These are phyloP conservation scores for Exophiala lecanii-corni DNA, from an alignment of 2,329 filamentous ascomycete genomes.

Conservation along the genomic window DNA sequence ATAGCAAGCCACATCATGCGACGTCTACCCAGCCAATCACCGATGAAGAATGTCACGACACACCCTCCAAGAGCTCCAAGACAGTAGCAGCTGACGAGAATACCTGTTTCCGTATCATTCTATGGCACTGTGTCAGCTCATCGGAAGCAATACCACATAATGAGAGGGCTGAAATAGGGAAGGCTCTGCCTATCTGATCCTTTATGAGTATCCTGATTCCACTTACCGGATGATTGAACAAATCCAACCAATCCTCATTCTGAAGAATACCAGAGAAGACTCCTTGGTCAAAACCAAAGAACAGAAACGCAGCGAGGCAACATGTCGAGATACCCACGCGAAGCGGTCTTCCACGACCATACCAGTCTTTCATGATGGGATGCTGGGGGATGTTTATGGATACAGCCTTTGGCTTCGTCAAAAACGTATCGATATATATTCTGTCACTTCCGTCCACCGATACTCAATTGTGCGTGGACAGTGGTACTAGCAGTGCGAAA, in stretches of 20 bases:
- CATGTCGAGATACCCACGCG: slow-evolving; percentile 36
- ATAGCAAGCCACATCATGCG: slow-evolving; percentile 34
- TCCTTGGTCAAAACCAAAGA: slow-evolving; percentile 37
- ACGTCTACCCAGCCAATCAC: slow-evolving; percentile 32
- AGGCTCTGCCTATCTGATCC: too few relatives aligned
- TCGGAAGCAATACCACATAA: too few relatives aligned
- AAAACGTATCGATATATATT: too few relatives aligned
- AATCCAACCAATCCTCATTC: slow-evolving; percentile 31
- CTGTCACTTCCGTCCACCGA: too few relatives aligned
- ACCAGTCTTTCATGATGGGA: slow-evolving; percentile 7
- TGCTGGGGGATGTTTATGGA: too few relatives aligned
- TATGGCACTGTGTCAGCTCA: slow-evolving; percentile 8
- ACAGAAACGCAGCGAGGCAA: slow-evolving; percentile 26
- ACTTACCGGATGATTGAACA: slow-evolving; percentile 13
- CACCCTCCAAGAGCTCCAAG: slow-evolving; percentile 29
- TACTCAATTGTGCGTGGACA: too few relatives aligned
- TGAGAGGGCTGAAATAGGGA: too few relatives aligned
- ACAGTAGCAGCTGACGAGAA: slow-evolving; percentile 27
- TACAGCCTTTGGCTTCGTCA: too few relatives aligned
- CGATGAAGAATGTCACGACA: slow-evolving; percentile 31
- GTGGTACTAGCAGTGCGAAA: too few relatives aligned
- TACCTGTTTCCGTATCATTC: slow-evolving; percentile 24
- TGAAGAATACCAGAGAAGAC: slow-evolving; percentile 34
- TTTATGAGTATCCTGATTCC: too few relatives aligned
- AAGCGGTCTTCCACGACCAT: slow-evolving; percentile 7